These are phyloP conservation scores for Yamadazyma laniorum DNA, from an alignment of 805 yeast species.

Conservation along the genomic window DNA sequence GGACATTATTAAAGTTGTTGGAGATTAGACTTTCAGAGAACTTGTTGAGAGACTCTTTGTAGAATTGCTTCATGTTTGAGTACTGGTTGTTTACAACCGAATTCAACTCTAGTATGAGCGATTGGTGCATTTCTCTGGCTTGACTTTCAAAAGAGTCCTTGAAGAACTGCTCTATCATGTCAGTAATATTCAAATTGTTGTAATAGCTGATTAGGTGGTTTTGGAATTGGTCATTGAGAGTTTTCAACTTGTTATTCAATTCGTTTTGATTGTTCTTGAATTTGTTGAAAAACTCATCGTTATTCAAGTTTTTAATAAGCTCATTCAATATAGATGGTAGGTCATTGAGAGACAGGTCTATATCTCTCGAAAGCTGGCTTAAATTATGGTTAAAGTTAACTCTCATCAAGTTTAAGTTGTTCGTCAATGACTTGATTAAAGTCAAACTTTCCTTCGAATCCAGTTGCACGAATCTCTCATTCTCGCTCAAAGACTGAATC, in stretches of 20 bases:
- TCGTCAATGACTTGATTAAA: constrained; percentile 6
- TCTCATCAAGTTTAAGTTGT: constrained; percentile 8
- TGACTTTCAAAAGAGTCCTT: constrained; percentile 4
- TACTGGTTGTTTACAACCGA: background rate
- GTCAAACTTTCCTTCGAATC: constrained; percentile 1
- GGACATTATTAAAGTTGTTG: constrained; percentile 7
- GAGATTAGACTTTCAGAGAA: constrained; percentile 7
- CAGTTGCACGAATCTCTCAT: constrained; percentile 4
- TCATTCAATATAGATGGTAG: constrained; percentile 11
- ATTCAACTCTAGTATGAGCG: background rate
- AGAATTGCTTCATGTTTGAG: background rate
- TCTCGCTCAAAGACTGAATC: constrained; percentile 5
- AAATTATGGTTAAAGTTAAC: constrained; percentile 11
- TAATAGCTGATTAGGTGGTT: constrained; percentile 9
- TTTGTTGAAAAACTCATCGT: constrained; percentile 11
- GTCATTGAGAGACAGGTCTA: constrained; percentile 10
- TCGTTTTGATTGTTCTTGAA: constrained; percentile 11
- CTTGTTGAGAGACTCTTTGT: constrained; percentile 6
- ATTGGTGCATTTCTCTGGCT: background rate
- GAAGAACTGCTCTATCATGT: constrained; percentile 6
- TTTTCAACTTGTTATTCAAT: constrained; percentile 7
- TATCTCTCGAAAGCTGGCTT: constrained; percentile 5
- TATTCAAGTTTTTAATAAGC: constrained; percentile 11
- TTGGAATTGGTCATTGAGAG: constrained; percentile 11
- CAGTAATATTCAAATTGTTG: constrained; percentile 5